Conservation (phyloP, 176 grass and related monocot genomes). For the Lolium rigidum region DNA sequence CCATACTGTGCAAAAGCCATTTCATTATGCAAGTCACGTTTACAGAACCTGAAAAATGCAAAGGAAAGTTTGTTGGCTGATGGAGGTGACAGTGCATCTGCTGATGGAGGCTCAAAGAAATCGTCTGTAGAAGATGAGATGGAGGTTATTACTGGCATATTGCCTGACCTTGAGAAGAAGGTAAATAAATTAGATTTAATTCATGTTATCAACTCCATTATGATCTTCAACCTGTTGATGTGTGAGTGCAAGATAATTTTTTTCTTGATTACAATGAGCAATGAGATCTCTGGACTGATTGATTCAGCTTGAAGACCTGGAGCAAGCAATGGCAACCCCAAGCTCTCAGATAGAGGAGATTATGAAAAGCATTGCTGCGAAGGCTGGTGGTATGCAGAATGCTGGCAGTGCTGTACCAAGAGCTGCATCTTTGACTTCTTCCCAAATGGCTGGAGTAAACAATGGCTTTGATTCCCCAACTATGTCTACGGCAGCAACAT, state of each 20-base stretch:
- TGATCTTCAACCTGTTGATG: slow-evolving; percentile 22
- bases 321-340: slow-evolving; percentile 62
- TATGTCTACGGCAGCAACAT: slow-evolving; percentile 68
- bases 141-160: slow-evolving; percentile 69
- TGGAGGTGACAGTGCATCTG: slow-evolving; percentile 48
- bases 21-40: slow-evolving; percentile 79
- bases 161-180: slow-evolving; percentile 97
- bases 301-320: slow-evolving; percentile 91
- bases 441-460: slow-evolving; percentile 65
- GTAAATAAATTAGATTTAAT: slow-evolving; percentile 47
- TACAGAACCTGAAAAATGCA: slow-evolving; percentile 60
- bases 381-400: slow-evolving; percentile 37
- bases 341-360: slow-evolving; percentile 48
- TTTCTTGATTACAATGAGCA: slow-evolving; percentile 14
- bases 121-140: slow-evolving; percentile 65
- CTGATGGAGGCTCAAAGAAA: slow-evolving; percentile 54
- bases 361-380: slow-evolving; percentile 54
- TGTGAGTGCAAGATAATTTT: not conserved
- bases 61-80: slow-evolving; percentile 44
- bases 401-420: slow-evolving; percentile 46
- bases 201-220: slow-evolving; percentile 2
- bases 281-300: slow-evolving; percentile 38
- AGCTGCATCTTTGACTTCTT: slow-evolving; percentile 68
- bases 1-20: slow-evolving; percentile 87
- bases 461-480: slow-evolving; percentile 78